Base-by-base conservation (phyloP, 257 asterid genomes). In the Datura wrightii region DNA sequence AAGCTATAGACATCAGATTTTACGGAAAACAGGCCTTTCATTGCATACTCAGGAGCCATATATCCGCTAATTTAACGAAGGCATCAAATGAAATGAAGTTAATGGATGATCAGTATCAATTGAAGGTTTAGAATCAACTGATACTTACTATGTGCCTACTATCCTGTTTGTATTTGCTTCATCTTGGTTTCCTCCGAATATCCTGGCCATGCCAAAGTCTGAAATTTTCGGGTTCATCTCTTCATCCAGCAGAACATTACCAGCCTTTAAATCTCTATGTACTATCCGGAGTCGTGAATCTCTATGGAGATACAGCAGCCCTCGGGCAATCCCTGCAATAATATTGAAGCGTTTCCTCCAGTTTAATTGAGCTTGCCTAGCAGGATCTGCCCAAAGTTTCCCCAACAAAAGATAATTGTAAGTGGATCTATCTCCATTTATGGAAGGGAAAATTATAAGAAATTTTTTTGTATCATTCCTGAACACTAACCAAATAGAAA, bases 41-140 rank as follows among this genome's bases (percentile, higher is more conserved):
- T 94, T 46, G 99, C 99, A 89, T 96, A 96, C 76, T 96, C 99
- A 3, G 98, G 98, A 37, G 99, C 97, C 98, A 96, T 92, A 85
- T 94, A 96, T 48, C 99, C 99, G 53, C 99, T 96, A 84, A 14
- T 80, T 78, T 56, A 39, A 24, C 31, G 31, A 24, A 24, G 31
- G 31, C n/a, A n/a, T n/a, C n/a, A n/a, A n/a, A n/a, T 14, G n/a
- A n/a, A n/a, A n/a, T n/a, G n/a, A n/a, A 76, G 62, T 13, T 50
- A 76, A 48, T 3, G 13, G 62, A 39, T 7, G 1, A 39, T 39
- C 31, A 50, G 13, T 7, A 39, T 63, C 60, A 11, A 5, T 48
- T 50, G 19, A 5, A 13, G 13, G 31, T 24, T 24, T 24, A 72
- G 9, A 14, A 62, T n/a, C 15, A 5, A 24, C 4, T 8, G 54